These are phyloP conservation scores for Diaporthe destruens DNA, from an alignment of 2,329 filamentous ascomycete genomes.

Conservation along the genomic window DNA sequence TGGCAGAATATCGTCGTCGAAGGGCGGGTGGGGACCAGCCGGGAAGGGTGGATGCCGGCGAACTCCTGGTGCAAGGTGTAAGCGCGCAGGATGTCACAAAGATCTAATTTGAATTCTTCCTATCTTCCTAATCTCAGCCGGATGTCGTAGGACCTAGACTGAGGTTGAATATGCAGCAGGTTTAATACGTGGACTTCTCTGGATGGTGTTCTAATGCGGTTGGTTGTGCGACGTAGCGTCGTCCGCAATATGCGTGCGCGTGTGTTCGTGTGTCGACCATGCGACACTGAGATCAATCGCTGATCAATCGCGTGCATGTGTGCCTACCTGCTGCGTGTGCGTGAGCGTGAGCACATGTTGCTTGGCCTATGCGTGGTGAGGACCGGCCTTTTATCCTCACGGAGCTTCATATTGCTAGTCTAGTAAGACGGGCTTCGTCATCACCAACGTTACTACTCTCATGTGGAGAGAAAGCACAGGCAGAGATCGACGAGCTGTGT, in stretches of 20 bases:
- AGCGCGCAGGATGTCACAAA: conserved; percentile 16
- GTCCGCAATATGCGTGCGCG: not conserved
- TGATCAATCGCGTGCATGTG: not conserved
- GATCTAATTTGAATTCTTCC: not conserved
- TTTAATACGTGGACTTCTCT: conserved; percentile 10
- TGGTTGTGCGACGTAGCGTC: not conserved
- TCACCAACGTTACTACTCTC: not conserved
- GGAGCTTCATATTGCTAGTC: not conserved
- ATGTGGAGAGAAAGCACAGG: not conserved
- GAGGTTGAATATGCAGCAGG: not conserved
- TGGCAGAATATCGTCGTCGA: conserved; percentile 20
- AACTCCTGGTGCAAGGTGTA: not conserved
- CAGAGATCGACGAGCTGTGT: not conserved
- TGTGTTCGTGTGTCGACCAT: not conserved
- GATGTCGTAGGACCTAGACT: conserved; percentile 6
- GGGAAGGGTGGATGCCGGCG: not conserved
- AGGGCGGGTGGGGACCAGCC: not conserved
- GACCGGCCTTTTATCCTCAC: not conserved
- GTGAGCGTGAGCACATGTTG: conserved; percentile 17
- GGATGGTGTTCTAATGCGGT: not conserved
- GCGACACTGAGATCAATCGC: not conserved
- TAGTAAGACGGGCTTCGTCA: not conserved
- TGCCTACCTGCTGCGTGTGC: conserved; percentile 22
- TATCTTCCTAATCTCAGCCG: conserved; percentile 1
- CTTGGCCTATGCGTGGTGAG: not conserved